Percentiles rank a stretch among this genome's conserved stretches.
Conservation (phyloP, 2,329 filamentous ascomycete species). For the Diaporthe caulivora region DNA sequence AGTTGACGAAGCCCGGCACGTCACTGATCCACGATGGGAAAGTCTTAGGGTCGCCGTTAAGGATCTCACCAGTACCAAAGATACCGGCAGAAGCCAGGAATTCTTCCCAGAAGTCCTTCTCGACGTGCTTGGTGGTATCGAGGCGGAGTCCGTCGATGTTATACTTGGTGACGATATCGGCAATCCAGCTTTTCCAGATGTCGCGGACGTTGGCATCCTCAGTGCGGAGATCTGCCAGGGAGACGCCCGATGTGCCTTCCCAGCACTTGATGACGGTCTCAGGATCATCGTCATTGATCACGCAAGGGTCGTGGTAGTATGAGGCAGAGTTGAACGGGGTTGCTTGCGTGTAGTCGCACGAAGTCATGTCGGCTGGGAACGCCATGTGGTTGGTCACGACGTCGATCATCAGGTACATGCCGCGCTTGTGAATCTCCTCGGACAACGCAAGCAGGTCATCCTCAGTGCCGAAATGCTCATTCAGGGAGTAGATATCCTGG, state of each 20-base stretch:
- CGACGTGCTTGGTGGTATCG: slow-evolving; percentile 69
- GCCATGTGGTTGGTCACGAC: slow-evolving; percentile 69
- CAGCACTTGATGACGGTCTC: slow-evolving; percentile 25
- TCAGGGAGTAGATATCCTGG: slow-evolving; percentile 27
- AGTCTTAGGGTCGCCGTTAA: slow-evolving; percentile 61
- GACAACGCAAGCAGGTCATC: slow-evolving; percentile 18
- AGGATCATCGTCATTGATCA: background rate
- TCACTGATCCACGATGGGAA: slow-evolving; percentile 63
- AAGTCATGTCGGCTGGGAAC: slow-evolving; percentile 43
- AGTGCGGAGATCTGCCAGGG: slow-evolving; percentile 69
- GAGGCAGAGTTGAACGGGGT: slow-evolving; percentile 46
- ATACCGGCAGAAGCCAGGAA: slow-evolving; percentile 63
- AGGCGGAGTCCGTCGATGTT: slow-evolving; percentile 70
- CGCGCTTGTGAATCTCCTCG: slow-evolving; percentile 40
- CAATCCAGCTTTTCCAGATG: slow-evolving; percentile 68
- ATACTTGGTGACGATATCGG: slow-evolving; percentile 65
- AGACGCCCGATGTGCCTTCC: slow-evolving; percentile 38
- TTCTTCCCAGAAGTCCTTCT: slow-evolving; percentile 65
- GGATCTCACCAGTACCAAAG: slow-evolving; percentile 70
- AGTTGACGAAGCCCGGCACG: slow-evolving; percentile 66
- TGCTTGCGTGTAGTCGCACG: slow-evolving; percentile 42
- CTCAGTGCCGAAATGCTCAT: slow-evolving; percentile 28
- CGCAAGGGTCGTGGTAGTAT: slow-evolving; percentile 40
- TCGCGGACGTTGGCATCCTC: slow-evolving; percentile 59
- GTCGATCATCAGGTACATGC: slow-evolving; percentile 70